Percentiles rank a stretch among this genome's conserved stretches.
Evolutionary conservation across 129 eudicot genomes (phyloP).

Genomic region (Flaveria brownii): DNA sequence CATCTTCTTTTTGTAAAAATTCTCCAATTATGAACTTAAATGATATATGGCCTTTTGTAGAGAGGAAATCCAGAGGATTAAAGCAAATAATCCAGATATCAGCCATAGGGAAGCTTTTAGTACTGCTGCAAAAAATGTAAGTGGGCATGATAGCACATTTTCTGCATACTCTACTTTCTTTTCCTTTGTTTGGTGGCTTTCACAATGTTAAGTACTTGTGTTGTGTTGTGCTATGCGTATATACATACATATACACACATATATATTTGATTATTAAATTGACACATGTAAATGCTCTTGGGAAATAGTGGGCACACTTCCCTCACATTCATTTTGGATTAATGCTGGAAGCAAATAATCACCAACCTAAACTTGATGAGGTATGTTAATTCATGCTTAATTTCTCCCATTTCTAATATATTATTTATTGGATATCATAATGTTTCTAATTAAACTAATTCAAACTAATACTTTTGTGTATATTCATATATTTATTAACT

Average conservation of each 20-base stretch:
- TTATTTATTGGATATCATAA: not conserved
- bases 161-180: constrained; percentile 10
- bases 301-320: constrained; percentile 85
- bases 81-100: constrained; percentile 98
- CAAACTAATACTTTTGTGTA: too few relatives aligned
- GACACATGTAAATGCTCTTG: not conserved
- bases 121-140: constrained; percentile 98
- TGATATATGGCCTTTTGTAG: constrained; percentile 35
- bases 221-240: not conserved
- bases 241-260: not conserved
- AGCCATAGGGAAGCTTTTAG: constrained; percentile 99
- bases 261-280: not conserved
- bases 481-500: too few relatives aligned
- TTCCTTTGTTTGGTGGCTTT: constrained; percentile 22
- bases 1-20: not conserved
- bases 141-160: constrained; percentile 21
- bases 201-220: constrained; percentile 15
- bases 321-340: constrained; percentile 90
- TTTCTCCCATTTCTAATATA: not conserved
- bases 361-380: constrained; percentile 57
- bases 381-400: constrained; percentile 29
- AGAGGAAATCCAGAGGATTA: constrained; percentile 99
- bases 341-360: constrained; percentile 74
- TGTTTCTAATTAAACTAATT: too few relatives aligned
- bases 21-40: too few relatives aligned